Percentiles rank a stretch among this genome's conserved stretches.
Evolutionary conservation across 1,284 basidiomycete species (phyloP).

Genomic region (Sporisorium exsertum): DNA sequence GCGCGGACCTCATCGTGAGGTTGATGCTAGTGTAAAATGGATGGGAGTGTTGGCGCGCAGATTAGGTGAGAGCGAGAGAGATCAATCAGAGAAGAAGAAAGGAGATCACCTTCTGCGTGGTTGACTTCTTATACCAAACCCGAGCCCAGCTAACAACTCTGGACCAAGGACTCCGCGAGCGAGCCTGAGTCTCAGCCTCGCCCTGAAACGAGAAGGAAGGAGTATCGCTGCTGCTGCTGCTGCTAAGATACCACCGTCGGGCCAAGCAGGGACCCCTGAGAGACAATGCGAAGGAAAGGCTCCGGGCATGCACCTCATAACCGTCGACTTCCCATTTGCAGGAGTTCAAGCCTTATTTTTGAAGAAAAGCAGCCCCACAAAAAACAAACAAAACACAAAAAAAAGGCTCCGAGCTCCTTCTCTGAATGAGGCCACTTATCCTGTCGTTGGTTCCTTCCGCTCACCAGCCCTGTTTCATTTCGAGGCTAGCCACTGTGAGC

Average conservation of each 20-base stretch:
- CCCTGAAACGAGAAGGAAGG: no score
- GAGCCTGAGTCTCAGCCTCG: no score
- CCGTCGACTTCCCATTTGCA: not conserved
- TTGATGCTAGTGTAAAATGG: not conserved
- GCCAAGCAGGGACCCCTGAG: no score
- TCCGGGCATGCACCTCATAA: not conserved
- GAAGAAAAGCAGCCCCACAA: no score
- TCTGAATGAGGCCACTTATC: not conserved
- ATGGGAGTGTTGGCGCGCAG: no score
- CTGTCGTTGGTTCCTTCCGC: not conserved
- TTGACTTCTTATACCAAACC: not conserved
- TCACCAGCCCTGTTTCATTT: not conserved
- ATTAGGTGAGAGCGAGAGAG: not conserved
- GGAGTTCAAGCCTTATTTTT: no score
- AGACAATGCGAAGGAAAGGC: not conserved
- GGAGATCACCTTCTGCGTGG: not conserved
- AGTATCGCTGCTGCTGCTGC: no score
- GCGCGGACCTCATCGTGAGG: conserved; percentile 13
- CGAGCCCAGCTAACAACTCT: no score
- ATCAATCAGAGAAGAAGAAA: not conserved
- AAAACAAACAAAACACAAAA: not conserved
- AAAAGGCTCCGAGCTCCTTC: conserved; percentile 6
- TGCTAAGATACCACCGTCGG: no score
- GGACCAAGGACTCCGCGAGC: no score
- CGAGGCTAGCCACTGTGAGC: no score